Base-by-base conservation (phyloP, 2,329 filamentous ascomycete species). In the Didymella glomerata region DNA sequence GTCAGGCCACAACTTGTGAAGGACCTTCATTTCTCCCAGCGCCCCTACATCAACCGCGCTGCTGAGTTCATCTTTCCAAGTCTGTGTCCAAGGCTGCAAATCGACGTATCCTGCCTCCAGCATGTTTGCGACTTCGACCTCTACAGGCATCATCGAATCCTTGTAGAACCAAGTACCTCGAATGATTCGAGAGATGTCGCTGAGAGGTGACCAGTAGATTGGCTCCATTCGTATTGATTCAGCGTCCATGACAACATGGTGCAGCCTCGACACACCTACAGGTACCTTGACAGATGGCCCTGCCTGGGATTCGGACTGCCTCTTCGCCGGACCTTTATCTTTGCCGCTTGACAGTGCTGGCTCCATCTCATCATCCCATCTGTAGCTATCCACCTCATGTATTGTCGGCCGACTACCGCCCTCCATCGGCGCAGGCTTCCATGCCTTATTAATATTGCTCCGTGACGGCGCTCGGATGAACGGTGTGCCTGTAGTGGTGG, bases 151-250 rank as follows among this genome's bases (percentile, higher is more conserved):
- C 93, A 98, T 97, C 1, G 90, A 94, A 72, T 97, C 93, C 79
- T 90, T 90, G 77, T 98, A 98, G 75, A 99, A 99, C 95, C 95
- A 99, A 0, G 94, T 98, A 0, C 91, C 93, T 65, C 95, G 85
- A 57, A 90, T 84, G 1, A 98, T 93, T 34, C 88, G 83, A 7
- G 92, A 90, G 30, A 96, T 86, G 71, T 98, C 95, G 69, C 96
- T 93, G 30, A 98, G 85, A 8, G 95, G 94, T 18, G 90, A 93
- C 95, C 95, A 99, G 75, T 99, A 99, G 60, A 98, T 97, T 0
- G 95, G 95, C 76, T 93, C 92, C 93, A 99, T 96, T 70, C 91
- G 84, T 62, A 73, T 70, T 7, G 71, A 72, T 41, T 74, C 70
- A 10, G 68, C 85, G 22, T 94, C 93, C 67, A 98, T 83, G 57